These are phyloP conservation scores for Hypoxylon sp. DNA, from an alignment of 2,329 filamentous ascomycete genomes.

Conservation along the genomic window DNA sequence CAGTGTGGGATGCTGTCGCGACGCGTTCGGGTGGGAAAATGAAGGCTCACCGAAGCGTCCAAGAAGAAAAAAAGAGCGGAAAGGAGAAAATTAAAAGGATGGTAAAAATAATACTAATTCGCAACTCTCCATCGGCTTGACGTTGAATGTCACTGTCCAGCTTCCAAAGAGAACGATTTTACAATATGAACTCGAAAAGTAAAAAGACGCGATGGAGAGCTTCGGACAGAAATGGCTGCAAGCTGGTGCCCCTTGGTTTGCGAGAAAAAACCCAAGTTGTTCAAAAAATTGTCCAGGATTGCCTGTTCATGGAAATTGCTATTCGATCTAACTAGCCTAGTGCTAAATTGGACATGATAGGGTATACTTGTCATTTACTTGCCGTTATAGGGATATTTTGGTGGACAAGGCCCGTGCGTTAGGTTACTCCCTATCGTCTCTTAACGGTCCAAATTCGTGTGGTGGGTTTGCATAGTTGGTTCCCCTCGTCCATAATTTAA, in stretches of 20 bases:
- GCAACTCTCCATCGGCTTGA: constrained; percentile 39
- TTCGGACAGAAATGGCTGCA: constrained; percentile 20
- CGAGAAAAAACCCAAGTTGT: constrained; percentile 34
- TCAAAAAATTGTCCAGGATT: constrained; percentile 35
- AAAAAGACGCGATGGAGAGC: constrained; percentile 34
- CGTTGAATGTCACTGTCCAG: constrained; percentile 21
- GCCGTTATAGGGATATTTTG: neutral
- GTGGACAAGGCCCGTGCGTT: constrained; percentile 3
- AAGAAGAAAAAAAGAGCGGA: constrained; percentile 23
- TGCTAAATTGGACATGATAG: constrained; percentile 28
- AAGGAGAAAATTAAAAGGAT: constrained; percentile 38
- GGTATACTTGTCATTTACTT: constrained; percentile 16
- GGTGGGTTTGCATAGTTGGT: constrained; percentile 29
- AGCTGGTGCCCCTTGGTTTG: constrained; percentile 32
- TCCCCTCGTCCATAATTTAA: constrained; percentile 37
- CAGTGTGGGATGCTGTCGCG: constrained; percentile 30
- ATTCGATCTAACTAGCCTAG: constrained; percentile 33
- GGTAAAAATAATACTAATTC: constrained; percentile 30
- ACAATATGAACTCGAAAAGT: constrained; percentile 24
- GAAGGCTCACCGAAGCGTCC: constrained; percentile 28
- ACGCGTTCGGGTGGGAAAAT: constrained; percentile 31
- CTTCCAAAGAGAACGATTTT: constrained; percentile 24
- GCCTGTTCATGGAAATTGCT: constrained; percentile 37
- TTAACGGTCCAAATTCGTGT: constrained; percentile 19
- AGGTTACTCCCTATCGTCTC: constrained; percentile 20